These are phyloP conservation scores for Penstemon davidsonii DNA, from an alignment of 257 asterid genomes.

Conservation along the genomic window DNA sequence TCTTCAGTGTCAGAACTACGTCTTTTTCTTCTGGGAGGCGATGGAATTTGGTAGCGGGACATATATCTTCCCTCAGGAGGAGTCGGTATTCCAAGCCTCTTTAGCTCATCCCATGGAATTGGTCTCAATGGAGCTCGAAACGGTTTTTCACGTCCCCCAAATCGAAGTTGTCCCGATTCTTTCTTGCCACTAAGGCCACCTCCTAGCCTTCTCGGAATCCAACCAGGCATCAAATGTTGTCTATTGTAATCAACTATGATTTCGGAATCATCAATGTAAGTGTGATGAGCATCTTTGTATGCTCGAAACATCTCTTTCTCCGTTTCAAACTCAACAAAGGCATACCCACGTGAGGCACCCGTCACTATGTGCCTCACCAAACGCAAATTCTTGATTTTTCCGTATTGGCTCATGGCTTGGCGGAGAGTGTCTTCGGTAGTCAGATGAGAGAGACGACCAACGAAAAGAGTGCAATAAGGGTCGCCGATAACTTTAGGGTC, in stretches of 20 bases:
- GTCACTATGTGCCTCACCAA: slow-evolving; percentile 92
- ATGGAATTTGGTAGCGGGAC: slow-evolving; percentile 85
- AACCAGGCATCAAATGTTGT: slow-evolving; percentile 95
- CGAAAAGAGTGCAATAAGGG: slow-evolving; percentile 87
- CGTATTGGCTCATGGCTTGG: slow-evolving; percentile 82
- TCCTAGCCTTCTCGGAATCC: slow-evolving; percentile 99
- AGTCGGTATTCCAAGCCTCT: slow-evolving; percentile 84
- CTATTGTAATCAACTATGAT: slow-evolving; percentile 89
- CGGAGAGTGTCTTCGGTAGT: slow-evolving; percentile 80
- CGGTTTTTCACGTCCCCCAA: slow-evolving; percentile 98
- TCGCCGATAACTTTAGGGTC: slow-evolving; percentile 81
- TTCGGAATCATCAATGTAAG: slow-evolving; percentile 79
- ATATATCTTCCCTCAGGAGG: slow-evolving; percentile 91
- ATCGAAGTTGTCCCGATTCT: slow-evolving; percentile 97
- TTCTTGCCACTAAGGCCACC: slow-evolving; percentile 98
- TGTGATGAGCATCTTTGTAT: slow-evolving; percentile 85
- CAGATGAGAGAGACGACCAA: slow-evolving; percentile 76
- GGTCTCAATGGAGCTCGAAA: slow-evolving; percentile 78
- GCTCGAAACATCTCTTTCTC: slow-evolving; percentile 90
- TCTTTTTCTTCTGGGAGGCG: slow-evolving; percentile 77
- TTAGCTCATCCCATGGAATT: slow-evolving; percentile 77
- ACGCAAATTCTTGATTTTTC: slow-evolving; percentile 78
- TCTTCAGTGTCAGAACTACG: slow-evolving; percentile 40
- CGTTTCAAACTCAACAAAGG: slow-evolving; percentile 87
- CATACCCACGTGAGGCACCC: slow-evolving; percentile 95